phyloP scores from a whole-genome alignment of 441 rosid genomes.

The Populus hybrid region DNA sequence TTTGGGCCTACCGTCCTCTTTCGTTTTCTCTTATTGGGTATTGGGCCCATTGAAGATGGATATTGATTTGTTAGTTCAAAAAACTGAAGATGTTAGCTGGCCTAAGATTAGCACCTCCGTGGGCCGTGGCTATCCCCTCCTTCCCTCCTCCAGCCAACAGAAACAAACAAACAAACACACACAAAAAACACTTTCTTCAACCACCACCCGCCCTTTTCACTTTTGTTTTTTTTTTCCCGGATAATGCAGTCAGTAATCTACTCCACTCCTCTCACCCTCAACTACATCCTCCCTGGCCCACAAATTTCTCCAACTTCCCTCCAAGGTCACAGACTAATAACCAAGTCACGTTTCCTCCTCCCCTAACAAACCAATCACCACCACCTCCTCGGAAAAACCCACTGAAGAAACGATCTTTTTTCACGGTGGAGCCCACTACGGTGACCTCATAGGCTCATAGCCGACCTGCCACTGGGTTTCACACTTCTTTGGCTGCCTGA shows the following conservation, averaged over 20 bases:
- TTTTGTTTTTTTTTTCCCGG: slow-evolving; percentile 1
- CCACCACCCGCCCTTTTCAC: slow-evolving; percentile 6
- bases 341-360: slow-evolving; percentile 60
- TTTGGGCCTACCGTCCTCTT: background rate
- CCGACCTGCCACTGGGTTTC: slow-evolving; percentile 74
- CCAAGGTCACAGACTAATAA: slow-evolving; percentile 29
- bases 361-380: slow-evolving; percentile 30
- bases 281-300: slow-evolving; percentile 24
- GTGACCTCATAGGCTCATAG: slow-evolving; percentile 51
- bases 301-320: slow-evolving; percentile 27
- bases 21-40: background rate
- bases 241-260: slow-evolving; percentile 30
- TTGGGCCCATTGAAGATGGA: background rate
- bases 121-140: too few species aligned
- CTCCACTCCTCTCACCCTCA: slow-evolving; percentile 34
- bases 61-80: too few species aligned
- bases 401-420: slow-evolving; percentile 69
- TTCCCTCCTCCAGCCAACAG: too few species aligned
- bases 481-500: slow-evolving; percentile 91
- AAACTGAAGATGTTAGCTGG: background rate
- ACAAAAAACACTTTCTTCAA: background rate
- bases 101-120: background rate
- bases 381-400: slow-evolving; percentile 25
- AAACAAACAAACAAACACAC: too few species aligned
- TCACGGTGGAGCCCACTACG: slow-evolving; percentile 94